Base-by-base conservation (phyloP, 2,329 filamentous ascomycete genomes). In the Penicillium sp. region DNA sequence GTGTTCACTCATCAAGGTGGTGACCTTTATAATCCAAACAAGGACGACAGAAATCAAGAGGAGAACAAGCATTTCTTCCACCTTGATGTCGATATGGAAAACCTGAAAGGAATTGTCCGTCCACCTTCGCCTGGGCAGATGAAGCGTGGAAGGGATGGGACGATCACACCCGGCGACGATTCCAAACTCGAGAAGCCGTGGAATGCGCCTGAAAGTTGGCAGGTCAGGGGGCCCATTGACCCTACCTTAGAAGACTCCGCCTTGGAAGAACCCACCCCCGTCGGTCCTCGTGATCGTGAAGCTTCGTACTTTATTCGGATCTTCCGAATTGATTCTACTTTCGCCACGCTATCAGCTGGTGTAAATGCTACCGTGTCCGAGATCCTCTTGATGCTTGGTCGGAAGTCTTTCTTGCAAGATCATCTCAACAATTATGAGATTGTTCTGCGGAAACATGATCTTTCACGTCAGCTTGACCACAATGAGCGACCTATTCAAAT, bases 121-220 rank as follows among this genome's bases (percentile, higher is more conserved):
- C 85, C 88, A 0, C 79, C 92, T 68, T 89, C 90, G 1, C 89
- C 90, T 2, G 86, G 91, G 64, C 87, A 85, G 60, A 80, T 58
- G 31, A 69, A 63, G 64, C 71, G 64, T 55, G 65, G 68, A 6
- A 64, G 68, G 44, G 70, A 75, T 47, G 76, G 74, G 15, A 64
- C 68, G 44, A 53, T 65, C 41, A 57, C 65, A n/a, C 71, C 70
- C 23, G 64, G 65, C 25, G 64, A 72, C 40, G 63, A 67, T n/a
- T 51, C 60, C n/a, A 53, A 41, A 53, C 11, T 41, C 6, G 54
- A 56, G 25, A 56, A 56, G 34, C 54, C 54, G 23, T 99, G 93
- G 93, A 90, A 95, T 72, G 92, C 92, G 4, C 93, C 94, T 1
- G 93, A 97, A 73, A 97, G 92, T 72, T 99, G 94, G 94, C 92